A percentile compares a stretch with the other conserved stretches of the same genome.
Conservation (phyloP, 2,329 filamentous ascomycete genomes). For the Gyromitra esculenta region DNA sequence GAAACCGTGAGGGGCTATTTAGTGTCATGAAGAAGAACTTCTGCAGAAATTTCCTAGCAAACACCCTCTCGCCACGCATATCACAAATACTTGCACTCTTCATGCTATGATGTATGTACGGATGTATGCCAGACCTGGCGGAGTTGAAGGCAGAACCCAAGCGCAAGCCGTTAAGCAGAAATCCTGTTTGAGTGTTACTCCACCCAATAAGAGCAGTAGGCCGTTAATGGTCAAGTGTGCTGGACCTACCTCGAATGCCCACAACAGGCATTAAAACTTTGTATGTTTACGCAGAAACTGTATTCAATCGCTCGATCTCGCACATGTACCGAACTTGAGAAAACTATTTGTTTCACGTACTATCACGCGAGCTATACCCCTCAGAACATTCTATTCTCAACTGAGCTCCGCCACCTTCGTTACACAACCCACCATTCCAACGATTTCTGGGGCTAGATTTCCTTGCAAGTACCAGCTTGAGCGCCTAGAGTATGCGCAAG, state of each 20-base stretch:
- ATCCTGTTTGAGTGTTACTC: not conserved
- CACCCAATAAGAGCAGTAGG: not conserved
- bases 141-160: not conserved
- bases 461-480: not conserved
- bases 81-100: not conserved
- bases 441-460: not conserved
- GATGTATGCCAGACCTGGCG: not conserved
- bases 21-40: not conserved
- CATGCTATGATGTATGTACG: not conserved
- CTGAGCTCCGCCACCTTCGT: slow-evolving; percentile 4
- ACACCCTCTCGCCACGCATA: not conserved
- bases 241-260: not conserved
- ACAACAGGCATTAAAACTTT: not conserved
- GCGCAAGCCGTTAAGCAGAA: not conserved
- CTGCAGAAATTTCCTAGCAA: not conserved
- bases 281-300: not conserved
- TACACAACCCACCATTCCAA: slow-evolving; percentile 3
- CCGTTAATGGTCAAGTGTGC: not conserved
- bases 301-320: slow-evolving; percentile 18
- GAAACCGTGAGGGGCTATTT: not conserved
- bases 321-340: not conserved
- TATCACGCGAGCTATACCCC: not conserved
- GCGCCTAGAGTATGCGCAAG: not conserved
- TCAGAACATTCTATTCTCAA: not conserved
- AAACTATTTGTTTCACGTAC: slow-evolving; percentile 12